Evolutionary conservation across 2,329 filamentous ascomycete genomes (phyloP), one percentile per base, ranked within the genome.

Genomic region (Colletotrichum orchidophilum): DNA sequence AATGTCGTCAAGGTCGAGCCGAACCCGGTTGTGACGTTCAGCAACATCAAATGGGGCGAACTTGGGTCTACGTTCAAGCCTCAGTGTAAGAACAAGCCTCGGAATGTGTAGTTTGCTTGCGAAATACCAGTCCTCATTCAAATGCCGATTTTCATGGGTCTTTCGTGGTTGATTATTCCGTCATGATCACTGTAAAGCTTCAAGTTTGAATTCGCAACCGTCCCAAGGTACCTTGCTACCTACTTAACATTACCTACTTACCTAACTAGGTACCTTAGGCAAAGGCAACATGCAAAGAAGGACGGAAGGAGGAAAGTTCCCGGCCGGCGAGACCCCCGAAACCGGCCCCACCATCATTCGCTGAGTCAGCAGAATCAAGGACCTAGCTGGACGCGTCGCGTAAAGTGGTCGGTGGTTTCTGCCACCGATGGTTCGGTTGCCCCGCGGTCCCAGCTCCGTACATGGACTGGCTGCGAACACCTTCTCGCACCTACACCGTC

Each of bases 1-100:
- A 78, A 82, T 15, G 87, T 91, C 66, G 71, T 82, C 64, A 78
- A 81, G 57, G 77, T 86, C 15, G 80, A 86, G 74, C 84, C 86
- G 1, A 80, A 81, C 59, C 85, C 88, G 0, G 81, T 81, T 15
- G 86, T 91, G 4, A 84, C 80, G 1, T 91, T 88, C 75, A 86
- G 84, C 72, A 86, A 90, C 75, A 86, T 91, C 74, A 85, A 84
- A 75, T 88, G 87, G 83, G 89, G 89, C n/a, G 87, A 91, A 74
- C 87, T 91, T 75, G 87, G 85, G 5, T 87, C 86, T 21, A 91
- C 86, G 0, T 87, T 81, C 61, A 66, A 73, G 69, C 52, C 71
- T 1, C 29, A 72, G 58, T 75, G 68, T 42, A 64, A 69, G 62
- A 69, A 53, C n/a, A 70, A 62, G 53, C 64, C 42, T 1, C 63